Evolutionary conservation across 345 rosid genomes (phyloP), one percentile per base, ranked within the genome.

Genomic region (Lepidium africanum): DNA sequence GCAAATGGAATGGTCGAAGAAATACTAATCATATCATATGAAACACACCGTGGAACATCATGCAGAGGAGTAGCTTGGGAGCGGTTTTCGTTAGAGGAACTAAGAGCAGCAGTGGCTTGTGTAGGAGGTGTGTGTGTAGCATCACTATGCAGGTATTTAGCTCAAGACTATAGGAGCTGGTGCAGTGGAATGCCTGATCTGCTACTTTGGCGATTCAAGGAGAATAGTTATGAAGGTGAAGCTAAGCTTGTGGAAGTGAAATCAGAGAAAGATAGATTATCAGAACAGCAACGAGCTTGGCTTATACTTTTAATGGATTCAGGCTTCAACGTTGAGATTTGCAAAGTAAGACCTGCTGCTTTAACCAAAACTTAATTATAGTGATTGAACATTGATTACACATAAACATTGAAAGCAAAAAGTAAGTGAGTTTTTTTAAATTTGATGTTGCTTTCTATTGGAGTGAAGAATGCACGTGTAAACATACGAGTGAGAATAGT

Each of bases 151-250:
- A 79, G 85, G 40, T 70, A 82, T 71, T 84, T 91, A 32, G 86
- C 91, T 52, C 92, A 84, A 81, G 99, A 91, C 65, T 88, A 91
- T 37, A 69, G 74, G 30, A 91, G 88, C 69, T 94, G 99, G 99
- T 87, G 91, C n/a, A 83, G 92, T 41, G 99, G 99, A 74, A 88
- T 94, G 96, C 98, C 98, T 6, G 96, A 94, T 82, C 75, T 94
- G 25, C 74, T 91, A 70, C 55, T 87, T 37, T 94, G 98, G 98
- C 88, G 92, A 64, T 88, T 94, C 81, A 83, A 82, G 27, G 90
- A 75, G 51, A 86, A 79, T 57, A 82, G 86, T 81, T 68, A 67
- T 61, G 79, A 67, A 63, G 99, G 97, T 45, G 96, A 94, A 81
- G 99, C 96, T 39, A 94, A 87, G 90, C 91, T 93, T 8, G 97